Evolutionary conservation across 179 eudicot genomes (phyloP).

Genomic region (Dionaea muscipula): DNA sequence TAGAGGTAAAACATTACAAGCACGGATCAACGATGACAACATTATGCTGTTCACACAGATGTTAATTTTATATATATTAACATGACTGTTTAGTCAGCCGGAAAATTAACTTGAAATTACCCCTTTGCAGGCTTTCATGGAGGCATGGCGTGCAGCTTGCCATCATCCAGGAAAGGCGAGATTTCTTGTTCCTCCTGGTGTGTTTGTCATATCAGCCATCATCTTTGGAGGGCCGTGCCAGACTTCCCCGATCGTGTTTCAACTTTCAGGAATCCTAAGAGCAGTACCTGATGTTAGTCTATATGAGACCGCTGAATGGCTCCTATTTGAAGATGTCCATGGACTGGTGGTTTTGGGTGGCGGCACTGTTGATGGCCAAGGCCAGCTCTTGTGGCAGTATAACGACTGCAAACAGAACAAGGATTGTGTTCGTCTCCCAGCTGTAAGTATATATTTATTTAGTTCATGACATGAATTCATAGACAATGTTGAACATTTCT

Average conservation of each 20-base stretch:
- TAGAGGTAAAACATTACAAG: conserved; percentile 23
- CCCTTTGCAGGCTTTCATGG: conserved; percentile 39
- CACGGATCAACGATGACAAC: not conserved
- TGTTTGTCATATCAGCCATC: conserved; percentile 24
- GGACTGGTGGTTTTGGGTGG: conserved; percentile 45
- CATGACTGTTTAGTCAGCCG: not conserved
- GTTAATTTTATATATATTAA: too few species aligned
- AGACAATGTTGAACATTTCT: too few species aligned
- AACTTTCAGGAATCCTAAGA: conserved; percentile 33
- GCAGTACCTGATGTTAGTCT: conserved; percentile 45
- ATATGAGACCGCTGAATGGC: conserved; percentile 44
- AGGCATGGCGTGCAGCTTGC: conserved; percentile 59
- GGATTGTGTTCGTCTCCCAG: conserved; percentile 33
- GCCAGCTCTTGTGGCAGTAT: conserved; percentile 39
- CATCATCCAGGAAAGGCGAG: conserved; percentile 33
- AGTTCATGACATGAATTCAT: not conserved
- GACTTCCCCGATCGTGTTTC: conserved; percentile 28
- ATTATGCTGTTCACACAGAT: too few species aligned
- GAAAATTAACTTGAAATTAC: too few species aligned
- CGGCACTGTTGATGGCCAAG: conserved; percentile 52
- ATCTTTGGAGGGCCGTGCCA: conserved; percentile 61
- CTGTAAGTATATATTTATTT: conserved; percentile 28
- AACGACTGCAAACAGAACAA: conserved; percentile 39
- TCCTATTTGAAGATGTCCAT: conserved; percentile 24
- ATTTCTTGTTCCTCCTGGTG: conserved; percentile 36